These are phyloP conservation scores for Rostrohypoxylon terebratum DNA, from an alignment of 495 filamentous ascomycete genomes.

Conservation along the genomic window DNA sequence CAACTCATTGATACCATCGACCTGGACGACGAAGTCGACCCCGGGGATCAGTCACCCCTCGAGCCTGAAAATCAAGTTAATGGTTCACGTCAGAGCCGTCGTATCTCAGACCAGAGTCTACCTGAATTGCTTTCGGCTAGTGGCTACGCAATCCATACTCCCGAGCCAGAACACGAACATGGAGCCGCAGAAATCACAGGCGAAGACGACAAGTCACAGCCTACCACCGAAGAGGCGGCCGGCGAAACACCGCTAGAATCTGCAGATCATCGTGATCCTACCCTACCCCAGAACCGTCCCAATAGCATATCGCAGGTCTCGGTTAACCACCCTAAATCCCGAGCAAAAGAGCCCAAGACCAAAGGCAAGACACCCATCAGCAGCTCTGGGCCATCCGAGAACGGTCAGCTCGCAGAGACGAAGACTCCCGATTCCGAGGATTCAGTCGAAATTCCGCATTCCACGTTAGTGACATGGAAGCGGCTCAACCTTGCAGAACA, in stretches of 20 bases:
- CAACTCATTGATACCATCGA: constrained; percentile 60
- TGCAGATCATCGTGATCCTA: constrained; percentile 66
- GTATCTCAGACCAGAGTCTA: constrained; percentile 53
- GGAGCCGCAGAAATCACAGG: not conserved
- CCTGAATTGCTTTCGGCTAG: constrained; percentile 62
- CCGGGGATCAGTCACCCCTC: constrained; percentile 29
- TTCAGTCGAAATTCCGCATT: constrained; percentile 37
- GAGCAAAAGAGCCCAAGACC: not conserved
- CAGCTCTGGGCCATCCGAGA: not conserved
- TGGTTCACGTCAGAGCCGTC: constrained; percentile 31
- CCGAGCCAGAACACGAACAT: not conserved
- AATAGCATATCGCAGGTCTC: constrained; percentile 49
- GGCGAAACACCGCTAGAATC: constrained; percentile 4
- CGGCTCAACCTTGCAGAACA: constrained; percentile 71
- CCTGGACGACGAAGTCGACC: constrained; percentile 53
- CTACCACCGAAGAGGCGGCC: not conserved
- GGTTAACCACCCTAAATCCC: constrained; percentile 30
- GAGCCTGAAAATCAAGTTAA: constrained; percentile 5
- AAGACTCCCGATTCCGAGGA: constrained; percentile 17
- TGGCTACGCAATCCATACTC: constrained; percentile 60
- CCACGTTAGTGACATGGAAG: constrained; percentile 62
- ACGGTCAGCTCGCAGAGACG: constrained; percentile 10
- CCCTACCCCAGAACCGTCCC: constrained; percentile 76
- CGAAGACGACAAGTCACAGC: not conserved
- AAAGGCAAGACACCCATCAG: not conserved